A percentile compares a stretch with the other conserved stretches of the same genome.
Evolutionary conservation across 2,329 filamentous ascomycete genomes (phyloP).

Genomic region (Penicillium sp.): DNA sequence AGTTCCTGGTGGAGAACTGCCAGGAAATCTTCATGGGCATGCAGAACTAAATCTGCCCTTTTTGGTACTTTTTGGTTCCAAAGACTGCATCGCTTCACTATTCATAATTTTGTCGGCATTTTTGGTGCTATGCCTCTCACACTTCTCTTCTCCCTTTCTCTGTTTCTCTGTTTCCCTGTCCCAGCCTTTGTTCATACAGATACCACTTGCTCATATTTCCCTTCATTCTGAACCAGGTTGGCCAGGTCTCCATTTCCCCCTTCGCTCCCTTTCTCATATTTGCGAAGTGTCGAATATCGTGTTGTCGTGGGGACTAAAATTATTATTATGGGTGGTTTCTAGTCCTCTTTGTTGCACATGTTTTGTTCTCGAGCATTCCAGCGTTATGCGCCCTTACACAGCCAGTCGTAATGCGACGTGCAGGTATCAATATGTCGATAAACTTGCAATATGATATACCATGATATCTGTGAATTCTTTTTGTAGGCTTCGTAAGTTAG

Average conservation of each 20-base stretch:
- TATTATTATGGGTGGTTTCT: not conserved
- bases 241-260: not conserved
- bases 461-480: not conserved
- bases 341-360: not conserved
- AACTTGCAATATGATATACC: not conserved
- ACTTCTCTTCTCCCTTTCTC: not conserved
- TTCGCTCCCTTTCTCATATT: not conserved
- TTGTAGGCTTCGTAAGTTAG: too few species aligned
- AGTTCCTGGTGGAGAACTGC: slow-evolving; percentile 90
- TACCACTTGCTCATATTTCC: slow-evolving; percentile 4
- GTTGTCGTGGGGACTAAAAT: not conserved
- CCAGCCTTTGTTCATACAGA: slow-evolving; percentile 5
- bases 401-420: not conserved
- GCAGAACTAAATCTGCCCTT: slow-evolving; percentile 24
- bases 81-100: not conserved
- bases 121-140: not conserved
- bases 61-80: not conserved
- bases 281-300: not conserved
- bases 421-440: not conserved
- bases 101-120: not conserved
- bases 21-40: slow-evolving; percentile 70
- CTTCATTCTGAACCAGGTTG: not conserved
- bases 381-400: not conserved
- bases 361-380: not conserved
- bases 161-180: not conserved